phyloP scores from a whole-genome alignment of 2,329 filamentous ascomycete genomes.

The Exophiala bonariae region DNA sequence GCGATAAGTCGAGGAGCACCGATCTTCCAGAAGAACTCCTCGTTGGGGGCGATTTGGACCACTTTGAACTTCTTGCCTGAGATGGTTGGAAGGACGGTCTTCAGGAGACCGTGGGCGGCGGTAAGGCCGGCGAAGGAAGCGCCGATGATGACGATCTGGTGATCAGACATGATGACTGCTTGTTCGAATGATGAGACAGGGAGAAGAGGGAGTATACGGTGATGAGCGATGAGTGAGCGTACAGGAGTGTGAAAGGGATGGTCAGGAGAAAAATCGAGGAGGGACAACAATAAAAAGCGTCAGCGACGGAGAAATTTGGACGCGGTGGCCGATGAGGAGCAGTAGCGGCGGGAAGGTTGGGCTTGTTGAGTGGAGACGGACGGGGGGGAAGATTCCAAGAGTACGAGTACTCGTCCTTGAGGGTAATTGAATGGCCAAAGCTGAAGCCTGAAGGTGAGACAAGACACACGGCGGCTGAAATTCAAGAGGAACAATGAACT shows the following conservation, averaged over 20 bases:
- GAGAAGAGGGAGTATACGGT: neutral
- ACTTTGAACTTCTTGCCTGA: slow-evolving; percentile 44
- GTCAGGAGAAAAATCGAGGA: slow-evolving; percentile 1
- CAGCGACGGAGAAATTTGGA: neutral
- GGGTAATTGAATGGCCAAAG: too few species aligned
- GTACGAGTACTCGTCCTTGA: too few species aligned
- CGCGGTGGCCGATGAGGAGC: neutral
- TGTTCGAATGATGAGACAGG: neutral
- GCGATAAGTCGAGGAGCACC: slow-evolving; percentile 55
- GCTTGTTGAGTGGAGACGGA: too few species aligned
- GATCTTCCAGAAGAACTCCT: slow-evolving; percentile 54
- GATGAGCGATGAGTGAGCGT: too few species aligned
- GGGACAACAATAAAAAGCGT: neutral
- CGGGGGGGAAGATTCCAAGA: too few species aligned
- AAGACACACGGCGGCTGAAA: too few species aligned
- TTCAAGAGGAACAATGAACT: too few species aligned
- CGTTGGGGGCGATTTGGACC: slow-evolving; percentile 55
- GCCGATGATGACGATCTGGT: slow-evolving; percentile 39
- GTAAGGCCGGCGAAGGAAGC: slow-evolving; percentile 37
- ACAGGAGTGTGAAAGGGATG: neutral
- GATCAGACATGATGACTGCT: slow-evolving; percentile 16
- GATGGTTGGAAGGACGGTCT: slow-evolving; percentile 31
- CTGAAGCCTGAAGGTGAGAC: too few species aligned
- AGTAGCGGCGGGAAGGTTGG: neutral
- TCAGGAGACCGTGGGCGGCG: slow-evolving; percentile 40